Conservation (phyloP, 306 rosid species). For the Cucurbita argyrosperma region DNA sequence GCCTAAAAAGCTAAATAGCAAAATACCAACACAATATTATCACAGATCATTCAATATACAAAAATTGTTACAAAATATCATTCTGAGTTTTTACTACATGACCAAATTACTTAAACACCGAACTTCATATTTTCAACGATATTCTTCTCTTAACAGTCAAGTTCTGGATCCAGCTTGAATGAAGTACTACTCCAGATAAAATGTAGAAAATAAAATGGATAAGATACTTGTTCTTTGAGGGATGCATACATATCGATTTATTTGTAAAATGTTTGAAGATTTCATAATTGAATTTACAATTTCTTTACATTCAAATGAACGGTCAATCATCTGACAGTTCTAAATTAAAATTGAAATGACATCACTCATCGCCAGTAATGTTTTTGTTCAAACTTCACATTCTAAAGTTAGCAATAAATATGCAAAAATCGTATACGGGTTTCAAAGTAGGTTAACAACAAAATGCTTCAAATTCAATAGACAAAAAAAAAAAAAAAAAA, state of each 20-base stretch:
- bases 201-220: neutral
- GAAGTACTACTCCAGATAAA: neutral
- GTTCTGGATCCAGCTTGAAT: neutral
- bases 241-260: neutral
- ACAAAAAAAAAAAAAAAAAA: neutral
- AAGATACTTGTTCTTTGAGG: neutral
- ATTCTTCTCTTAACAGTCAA: neutral
- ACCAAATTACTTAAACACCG: neutral
- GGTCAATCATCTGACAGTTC: neutral
- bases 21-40: neutral
- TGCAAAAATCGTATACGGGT: neutral
- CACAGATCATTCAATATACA: neutral
- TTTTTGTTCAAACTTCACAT: neutral
- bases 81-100: neutral
- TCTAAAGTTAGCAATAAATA: neutral
- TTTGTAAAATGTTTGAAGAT: neutral
- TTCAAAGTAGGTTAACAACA: neutral
- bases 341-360: neutral
- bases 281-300: neutral
- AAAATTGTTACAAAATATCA: neutral
- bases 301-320: neutral
- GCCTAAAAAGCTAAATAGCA: neutral
- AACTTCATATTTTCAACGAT: neutral
- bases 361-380: neutral
- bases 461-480: neutral